Percentiles rank a stretch among this genome's conserved stretches.
Conservation (phyloP, 1,284 basidiomycete species). For the Austropuccinia psidii region DNA sequence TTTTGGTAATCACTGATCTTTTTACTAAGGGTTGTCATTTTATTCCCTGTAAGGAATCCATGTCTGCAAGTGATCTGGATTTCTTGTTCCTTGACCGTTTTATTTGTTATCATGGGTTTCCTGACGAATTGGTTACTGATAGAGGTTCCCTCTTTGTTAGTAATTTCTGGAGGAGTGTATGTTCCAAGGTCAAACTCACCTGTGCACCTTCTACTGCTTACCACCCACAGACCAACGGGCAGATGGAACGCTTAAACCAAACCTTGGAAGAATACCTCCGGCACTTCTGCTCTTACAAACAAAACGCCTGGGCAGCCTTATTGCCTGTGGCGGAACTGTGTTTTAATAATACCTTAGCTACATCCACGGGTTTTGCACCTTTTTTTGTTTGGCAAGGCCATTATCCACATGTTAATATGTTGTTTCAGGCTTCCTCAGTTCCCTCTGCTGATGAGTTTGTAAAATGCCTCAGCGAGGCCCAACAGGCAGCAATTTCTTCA, state of each 20-base stretch:
- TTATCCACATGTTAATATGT: neutral
- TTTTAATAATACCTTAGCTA: slow-evolving; percentile 48
- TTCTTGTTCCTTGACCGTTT: slow-evolving; percentile 2
- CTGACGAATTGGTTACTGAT: slow-evolving; percentile 11
- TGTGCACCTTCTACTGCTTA: neutral
- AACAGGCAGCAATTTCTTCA: neutral
- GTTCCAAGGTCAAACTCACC: too few species aligned
- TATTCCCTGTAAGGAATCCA: neutral
- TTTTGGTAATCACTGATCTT: slow-evolving; percentile 42
- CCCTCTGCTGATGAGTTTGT: neutral
- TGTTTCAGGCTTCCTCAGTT: neutral
- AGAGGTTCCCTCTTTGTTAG: neutral
- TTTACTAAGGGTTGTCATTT: slow-evolving; percentile 36
- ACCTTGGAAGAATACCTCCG: slow-evolving; percentile 36
- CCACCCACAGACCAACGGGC: slow-evolving; percentile 27
- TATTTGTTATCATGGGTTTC: slow-evolving; percentile 4
- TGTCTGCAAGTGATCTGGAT: neutral
- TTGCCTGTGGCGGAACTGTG: slow-evolving; percentile 46
- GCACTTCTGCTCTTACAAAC: slow-evolving; percentile 35
- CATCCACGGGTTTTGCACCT: slow-evolving; percentile 47
- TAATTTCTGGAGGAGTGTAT: neutral
- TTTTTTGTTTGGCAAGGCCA: slow-evolving; percentile 44
- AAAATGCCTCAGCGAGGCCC: neutral
- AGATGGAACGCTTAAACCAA: neutral
- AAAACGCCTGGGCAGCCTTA: slow-evolving; percentile 42